Percentiles rank a stretch among this genome's conserved stretches.
phyloP scores from a whole-genome alignment of 768 basidiomycete species.

The Xerocomellus chrysenteron region DNA sequence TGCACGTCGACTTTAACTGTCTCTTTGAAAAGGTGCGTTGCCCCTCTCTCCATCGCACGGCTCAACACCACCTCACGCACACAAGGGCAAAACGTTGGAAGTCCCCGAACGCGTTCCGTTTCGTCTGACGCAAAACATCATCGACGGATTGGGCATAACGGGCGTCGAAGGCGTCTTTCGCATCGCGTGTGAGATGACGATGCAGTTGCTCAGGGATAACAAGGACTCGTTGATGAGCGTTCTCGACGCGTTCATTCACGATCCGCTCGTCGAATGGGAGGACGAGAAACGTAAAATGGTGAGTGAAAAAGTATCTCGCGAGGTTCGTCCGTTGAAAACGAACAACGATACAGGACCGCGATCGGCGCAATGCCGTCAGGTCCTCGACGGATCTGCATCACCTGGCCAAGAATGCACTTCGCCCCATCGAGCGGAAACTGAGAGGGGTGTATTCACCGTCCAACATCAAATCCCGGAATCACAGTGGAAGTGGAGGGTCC shows the following conservation, averaged over 20 bases:
- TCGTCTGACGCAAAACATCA: constrained; percentile 88
- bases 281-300: constrained; percentile 72
- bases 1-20: constrained; percentile 98
- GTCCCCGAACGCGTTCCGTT: constrained; percentile 93
- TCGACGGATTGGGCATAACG: constrained; percentile 90
- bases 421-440: constrained; percentile 82
- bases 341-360: constrained; percentile 41
- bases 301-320: constrained; percentile 4
- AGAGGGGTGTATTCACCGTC: constrained; percentile 62
- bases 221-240: constrained; percentile 94
- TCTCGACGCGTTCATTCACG: constrained; percentile 94
- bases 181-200: constrained; percentile 85
- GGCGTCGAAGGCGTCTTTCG: constrained; percentile 95
- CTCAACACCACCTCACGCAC: not conserved
- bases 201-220: constrained; percentile 85
- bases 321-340: not conserved
- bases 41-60: not conserved
- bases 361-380: constrained; percentile 45
- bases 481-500: constrained; percentile 25
- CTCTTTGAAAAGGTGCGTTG: constrained; percentile 84
- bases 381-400: constrained; percentile 55
- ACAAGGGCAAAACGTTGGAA: constrained; percentile 75
- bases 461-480: constrained; percentile 39
- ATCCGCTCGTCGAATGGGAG: constrained; percentile 96
- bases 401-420: constrained; percentile 74